Base-by-base conservation (phyloP, 768 basidiomycete species). In the Mrakia gelida region DNA sequence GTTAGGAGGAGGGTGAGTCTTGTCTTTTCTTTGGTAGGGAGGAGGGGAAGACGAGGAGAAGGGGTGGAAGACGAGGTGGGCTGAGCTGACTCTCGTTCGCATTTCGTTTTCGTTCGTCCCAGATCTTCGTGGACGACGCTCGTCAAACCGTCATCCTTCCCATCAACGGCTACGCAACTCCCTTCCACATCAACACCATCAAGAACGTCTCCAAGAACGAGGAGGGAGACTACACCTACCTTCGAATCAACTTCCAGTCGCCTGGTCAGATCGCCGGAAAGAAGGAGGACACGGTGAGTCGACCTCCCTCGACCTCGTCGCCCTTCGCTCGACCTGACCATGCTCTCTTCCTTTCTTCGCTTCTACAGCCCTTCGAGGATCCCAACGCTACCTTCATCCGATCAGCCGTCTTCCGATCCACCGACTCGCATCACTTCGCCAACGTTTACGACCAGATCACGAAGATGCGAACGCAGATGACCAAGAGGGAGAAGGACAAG, bases 141-240 rank as follows among this genome's bases (percentile, higher is more conserved):
- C 89, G 92, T 23, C 90, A 92, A 79, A 93, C 95, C 0, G 91
- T 98, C 73, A 89, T 98, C 67, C 85, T 98, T 5, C 97, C 97
- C 23, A 91, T 98, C 80, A 90, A 98, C 81, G 97, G 97, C 4
- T 98, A 92, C 81, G 94, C 95, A 0, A 95, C 96, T 0, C 95
- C 96, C 0, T 98, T 96, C 87, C 97, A 99, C 83, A 95, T 98
- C 85, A 96, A 96, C 82, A 94, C 94, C 1, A 94, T 99, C 80
- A 98, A 99, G 86, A 98, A 96, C 83, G 92, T 92, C 43, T 95
- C 92, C 87, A 98, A 98, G 86, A 97, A 89, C 80, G 96, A 99
- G 80, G 97, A 98, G 85, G 93, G 92, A 8, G 94, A 98, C 72
- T 92, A 91, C 83, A 95, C 95, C 0, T 94, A 93, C 82, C 88